These are phyloP conservation scores for Periconia digitata DNA, from an alignment of 2,329 filamentous ascomycete genomes.

Conservation along the genomic window DNA sequence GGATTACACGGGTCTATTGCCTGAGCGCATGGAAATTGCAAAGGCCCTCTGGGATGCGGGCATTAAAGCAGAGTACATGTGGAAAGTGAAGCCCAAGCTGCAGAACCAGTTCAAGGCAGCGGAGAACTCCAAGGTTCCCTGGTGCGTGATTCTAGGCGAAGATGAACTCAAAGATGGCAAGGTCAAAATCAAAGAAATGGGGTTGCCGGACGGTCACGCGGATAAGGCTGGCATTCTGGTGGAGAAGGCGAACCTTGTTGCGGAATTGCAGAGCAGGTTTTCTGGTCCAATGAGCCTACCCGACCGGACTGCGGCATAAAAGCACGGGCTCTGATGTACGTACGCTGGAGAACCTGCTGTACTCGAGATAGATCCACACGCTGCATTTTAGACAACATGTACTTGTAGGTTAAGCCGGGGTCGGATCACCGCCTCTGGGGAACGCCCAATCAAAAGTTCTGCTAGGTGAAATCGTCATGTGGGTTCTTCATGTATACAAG, in stretches of 20 bases:
- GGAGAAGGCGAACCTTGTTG: constrained; percentile 62
- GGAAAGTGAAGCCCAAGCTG: constrained; percentile 89
- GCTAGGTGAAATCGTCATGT: too few species aligned
- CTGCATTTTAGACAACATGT: not conserved
- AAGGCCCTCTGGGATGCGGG: constrained; percentile 80
- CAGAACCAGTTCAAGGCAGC: constrained; percentile 89
- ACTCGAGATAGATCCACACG: too few species aligned
- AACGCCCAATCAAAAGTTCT: too few species aligned
- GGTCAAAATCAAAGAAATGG: constrained; percentile 85
- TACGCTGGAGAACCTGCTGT: too few species aligned
- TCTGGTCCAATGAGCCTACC: constrained; percentile 19
- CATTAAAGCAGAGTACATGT: constrained; percentile 87
- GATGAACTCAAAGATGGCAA: constrained; percentile 83
- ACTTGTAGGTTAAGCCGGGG: not conserved
- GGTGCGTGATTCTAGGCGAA: constrained; percentile 87
- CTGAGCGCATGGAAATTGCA: constrained; percentile 81
- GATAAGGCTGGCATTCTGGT: constrained; percentile 88
- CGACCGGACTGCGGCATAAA: constrained; percentile 6
- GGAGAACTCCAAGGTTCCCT: constrained; percentile 75
- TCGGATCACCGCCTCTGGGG: too few species aligned
- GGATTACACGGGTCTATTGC: constrained; percentile 76
- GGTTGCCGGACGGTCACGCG: constrained; percentile 76
- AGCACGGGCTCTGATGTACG: too few species aligned
- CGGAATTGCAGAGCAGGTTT: constrained; percentile 62
- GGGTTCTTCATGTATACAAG: too few species aligned